These are phyloP conservation scores for Penicillium thymicola DNA, from an alignment of 2,329 filamentous ascomycete species.

Conservation along the genomic window DNA sequence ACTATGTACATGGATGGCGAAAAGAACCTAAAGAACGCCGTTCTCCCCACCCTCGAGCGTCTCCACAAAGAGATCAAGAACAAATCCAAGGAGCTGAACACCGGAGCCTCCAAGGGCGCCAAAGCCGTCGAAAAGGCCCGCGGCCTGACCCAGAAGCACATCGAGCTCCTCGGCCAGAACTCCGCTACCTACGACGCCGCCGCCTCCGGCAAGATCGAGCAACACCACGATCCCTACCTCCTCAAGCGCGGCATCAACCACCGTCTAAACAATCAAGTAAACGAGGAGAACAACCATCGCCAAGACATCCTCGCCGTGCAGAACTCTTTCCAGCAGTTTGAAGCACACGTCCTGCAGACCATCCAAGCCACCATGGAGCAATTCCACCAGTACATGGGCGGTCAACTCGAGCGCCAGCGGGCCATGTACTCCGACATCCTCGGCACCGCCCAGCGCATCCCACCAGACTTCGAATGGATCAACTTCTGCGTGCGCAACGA, in stretches of 20 bases:
- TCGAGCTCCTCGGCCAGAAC: conserved; percentile 86
- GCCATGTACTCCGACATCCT: conserved; percentile 83
- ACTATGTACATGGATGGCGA: conserved; percentile 90
- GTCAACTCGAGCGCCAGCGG: conserved; percentile 77
- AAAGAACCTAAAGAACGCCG: conserved; percentile 79
- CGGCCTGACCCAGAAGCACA: conserved; percentile 84
- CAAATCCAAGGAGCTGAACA: conserved; percentile 84
- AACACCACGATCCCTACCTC: conserved; percentile 82
- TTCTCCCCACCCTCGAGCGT: conserved; percentile 83
- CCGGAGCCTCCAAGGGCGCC: conserved; percentile 75
- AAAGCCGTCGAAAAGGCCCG: conserved; percentile 93
- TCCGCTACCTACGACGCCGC: conserved; percentile 72
- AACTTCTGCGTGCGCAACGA: conserved; percentile 72
- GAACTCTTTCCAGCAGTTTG: conserved; percentile 81
- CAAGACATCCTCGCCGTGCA: conserved; percentile 92
- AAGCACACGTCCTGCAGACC: conserved; percentile 77
- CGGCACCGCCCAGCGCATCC: conserved; percentile 69
- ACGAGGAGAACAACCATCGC: conserved; percentile 93
- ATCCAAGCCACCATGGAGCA: conserved; percentile 78
- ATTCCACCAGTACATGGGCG: conserved; percentile 75
- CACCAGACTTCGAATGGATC: conserved; percentile 86
- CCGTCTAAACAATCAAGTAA: conserved; percentile 82
- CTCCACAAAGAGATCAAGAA: conserved; percentile 95
- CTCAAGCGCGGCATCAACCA: conserved; percentile 76
- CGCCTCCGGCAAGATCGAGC: conserved; percentile 65